Evolutionary conservation across 2,329 filamentous ascomycete genomes (phyloP).

Genomic region (Salinomyces thailandicus): DNA sequence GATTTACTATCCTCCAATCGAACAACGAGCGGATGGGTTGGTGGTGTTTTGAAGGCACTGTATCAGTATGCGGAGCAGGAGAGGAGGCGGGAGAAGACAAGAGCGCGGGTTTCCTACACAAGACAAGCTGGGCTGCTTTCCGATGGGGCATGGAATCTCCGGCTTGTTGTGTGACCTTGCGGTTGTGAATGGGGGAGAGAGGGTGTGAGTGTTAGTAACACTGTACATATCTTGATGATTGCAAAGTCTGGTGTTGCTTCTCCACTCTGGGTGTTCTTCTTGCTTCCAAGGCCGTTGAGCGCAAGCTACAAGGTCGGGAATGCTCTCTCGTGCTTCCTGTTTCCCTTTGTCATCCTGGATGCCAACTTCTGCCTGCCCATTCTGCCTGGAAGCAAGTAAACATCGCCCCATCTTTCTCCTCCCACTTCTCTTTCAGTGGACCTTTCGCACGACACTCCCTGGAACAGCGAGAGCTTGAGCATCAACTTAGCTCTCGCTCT

Average conservation of each 20-base stretch:
- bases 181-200: not conserved
- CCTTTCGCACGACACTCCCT: too few species aligned
- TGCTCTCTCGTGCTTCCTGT: constrained; percentile 3
- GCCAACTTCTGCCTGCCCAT: too few species aligned
- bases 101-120: not conserved
- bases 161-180: too few species aligned
- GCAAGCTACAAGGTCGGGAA: not conserved
- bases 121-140: not conserved
- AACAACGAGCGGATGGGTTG: not conserved
- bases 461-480: too few species aligned
- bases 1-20: not conserved
- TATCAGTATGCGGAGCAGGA: constrained; percentile 16
- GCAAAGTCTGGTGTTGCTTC: not conserved
- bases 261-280: too few species aligned
- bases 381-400: too few species aligned
- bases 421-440: too few species aligned
- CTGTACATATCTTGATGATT: constrained; percentile 2
- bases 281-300: too few species aligned
- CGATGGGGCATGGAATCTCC: not conserved
- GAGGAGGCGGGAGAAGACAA: constrained; percentile 5
- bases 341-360: too few species aligned
- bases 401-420: too few species aligned
- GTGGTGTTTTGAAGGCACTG: constrained; percentile 10
- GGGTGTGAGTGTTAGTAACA: constrained; percentile 1
- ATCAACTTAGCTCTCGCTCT: too few species aligned